These are phyloP conservation scores for Juglanconis oblonga DNA, from an alignment of 2,329 filamentous ascomycete genomes.

Conservation along the genomic window DNA sequence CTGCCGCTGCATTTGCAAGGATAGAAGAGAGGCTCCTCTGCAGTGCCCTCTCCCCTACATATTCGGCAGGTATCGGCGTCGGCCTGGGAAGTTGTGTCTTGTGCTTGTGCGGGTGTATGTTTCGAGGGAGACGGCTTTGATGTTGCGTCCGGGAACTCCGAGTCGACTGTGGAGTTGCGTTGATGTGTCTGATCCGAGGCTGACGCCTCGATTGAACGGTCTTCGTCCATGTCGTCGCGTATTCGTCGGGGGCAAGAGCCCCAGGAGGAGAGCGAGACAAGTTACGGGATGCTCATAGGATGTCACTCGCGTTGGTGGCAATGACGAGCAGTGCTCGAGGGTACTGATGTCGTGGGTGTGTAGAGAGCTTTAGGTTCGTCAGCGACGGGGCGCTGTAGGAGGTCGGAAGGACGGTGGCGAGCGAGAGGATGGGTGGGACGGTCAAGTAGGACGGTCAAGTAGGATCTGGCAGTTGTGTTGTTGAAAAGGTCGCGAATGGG, in stretches of 20 bases:
- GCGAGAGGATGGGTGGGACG: no score
- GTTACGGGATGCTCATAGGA: conserved; percentile 15
- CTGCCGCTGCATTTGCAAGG: conserved; percentile 99
- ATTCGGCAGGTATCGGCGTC: conserved; percentile 91
- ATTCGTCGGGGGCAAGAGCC: conserved; percentile 11
- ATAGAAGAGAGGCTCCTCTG: conserved; percentile 86
- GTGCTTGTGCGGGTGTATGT: neutral
- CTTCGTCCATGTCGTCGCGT: conserved; percentile 15
- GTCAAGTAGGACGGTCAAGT: no score
- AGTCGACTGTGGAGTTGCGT: conserved; percentile 3
- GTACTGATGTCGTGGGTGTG: neutral
- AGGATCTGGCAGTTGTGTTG: no score
- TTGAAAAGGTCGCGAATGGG: neutral
- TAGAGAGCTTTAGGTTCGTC: neutral
- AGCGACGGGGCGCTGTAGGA: no score
- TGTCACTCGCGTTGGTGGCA: neutral
- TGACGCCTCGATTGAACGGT: conserved; percentile 7
- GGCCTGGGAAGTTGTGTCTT: conserved; percentile 14
- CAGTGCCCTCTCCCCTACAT: conserved; percentile 83
- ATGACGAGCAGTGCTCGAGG: neutral
- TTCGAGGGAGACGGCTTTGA: conserved; percentile 2
- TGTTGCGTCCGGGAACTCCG: conserved; percentile 1
- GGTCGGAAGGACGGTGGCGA: no score
- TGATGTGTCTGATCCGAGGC: conserved; percentile 12
- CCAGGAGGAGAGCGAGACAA: conserved; percentile 7